Evolutionary conservation across 2,329 filamentous ascomycete genomes (phyloP).

Genomic region (Monosporascus sp.): DNA sequence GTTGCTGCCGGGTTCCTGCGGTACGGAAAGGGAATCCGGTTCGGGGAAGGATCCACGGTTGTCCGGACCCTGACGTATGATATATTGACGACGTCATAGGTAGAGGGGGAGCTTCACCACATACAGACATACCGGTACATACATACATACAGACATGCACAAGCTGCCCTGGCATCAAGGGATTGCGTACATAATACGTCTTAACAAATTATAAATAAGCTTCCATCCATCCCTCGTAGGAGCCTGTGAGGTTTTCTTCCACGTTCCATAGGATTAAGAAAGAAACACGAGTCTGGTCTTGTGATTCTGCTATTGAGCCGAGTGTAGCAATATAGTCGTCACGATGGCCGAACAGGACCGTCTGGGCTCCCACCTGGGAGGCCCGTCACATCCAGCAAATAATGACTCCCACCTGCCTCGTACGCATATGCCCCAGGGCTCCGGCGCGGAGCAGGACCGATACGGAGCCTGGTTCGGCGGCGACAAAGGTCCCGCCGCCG

Average conservation of each 20-base stretch:
- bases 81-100: not conserved
- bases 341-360: constrained; percentile 19
- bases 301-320: no score
- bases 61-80: not conserved
- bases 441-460: constrained; percentile 19
- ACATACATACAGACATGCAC: not conserved
- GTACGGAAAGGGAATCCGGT: not conserved
- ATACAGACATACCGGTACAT: no score
- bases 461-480: constrained; percentile 12
- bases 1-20: not conserved
- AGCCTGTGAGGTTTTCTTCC: not conserved
- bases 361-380: constrained; percentile 8
- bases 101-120: not conserved
- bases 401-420: not conserved
- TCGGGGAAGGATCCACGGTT: not conserved
- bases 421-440: not conserved
- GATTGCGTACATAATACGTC: no score
- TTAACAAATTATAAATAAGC: not conserved
- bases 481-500: constrained; percentile 11
- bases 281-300: no score
- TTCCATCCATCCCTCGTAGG: not conserved
- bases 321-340: not conserved
- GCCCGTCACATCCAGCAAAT: constrained; percentile 1
- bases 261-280: no score
- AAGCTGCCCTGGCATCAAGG: not conserved